A percentile compares a stretch with the other conserved stretches of the same genome.
Conservation (phyloP, 331 rosid genomes). For the Pyracantha coccinea region DNA sequence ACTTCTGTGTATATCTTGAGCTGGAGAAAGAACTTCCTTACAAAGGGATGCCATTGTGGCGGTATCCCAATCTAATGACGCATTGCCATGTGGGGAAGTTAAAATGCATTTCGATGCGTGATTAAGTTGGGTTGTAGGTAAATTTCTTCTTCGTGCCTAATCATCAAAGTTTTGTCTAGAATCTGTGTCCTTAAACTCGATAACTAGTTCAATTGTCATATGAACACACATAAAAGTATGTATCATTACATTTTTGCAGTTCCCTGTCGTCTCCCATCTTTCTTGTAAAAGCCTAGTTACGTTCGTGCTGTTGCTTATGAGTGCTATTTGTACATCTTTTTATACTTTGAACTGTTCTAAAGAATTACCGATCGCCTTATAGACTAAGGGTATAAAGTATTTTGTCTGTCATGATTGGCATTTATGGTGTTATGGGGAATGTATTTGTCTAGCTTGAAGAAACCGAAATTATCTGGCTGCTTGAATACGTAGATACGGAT, state of each 20-base stretch:
- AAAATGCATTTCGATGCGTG: not conserved
- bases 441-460: not conserved
- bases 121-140: not conserved
- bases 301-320: not conserved
- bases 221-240: not conserved
- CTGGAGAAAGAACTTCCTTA: too few relatives aligned
- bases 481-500: constrained; percentile 6
- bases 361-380: not conserved
- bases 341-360: not conserved
- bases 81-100: not conserved
- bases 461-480: not conserved
- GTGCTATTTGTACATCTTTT: not conserved
- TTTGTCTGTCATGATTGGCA: not conserved
- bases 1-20: not conserved
- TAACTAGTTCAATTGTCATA: not conserved
- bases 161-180: not conserved
- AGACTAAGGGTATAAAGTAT: not conserved
- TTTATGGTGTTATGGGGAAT: not conserved
- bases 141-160: not conserved
- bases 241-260: not conserved
- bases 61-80: too few relatives aligned
- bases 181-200: not conserved
- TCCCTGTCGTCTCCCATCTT: not conserved
- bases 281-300: not conserved
- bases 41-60: too few relatives aligned